A percentile compares a stretch with the other conserved stretches of the same genome.
Conservation (phyloP, 164 flowering plant genomes). For the Aristolochia fimbriata region DNA sequence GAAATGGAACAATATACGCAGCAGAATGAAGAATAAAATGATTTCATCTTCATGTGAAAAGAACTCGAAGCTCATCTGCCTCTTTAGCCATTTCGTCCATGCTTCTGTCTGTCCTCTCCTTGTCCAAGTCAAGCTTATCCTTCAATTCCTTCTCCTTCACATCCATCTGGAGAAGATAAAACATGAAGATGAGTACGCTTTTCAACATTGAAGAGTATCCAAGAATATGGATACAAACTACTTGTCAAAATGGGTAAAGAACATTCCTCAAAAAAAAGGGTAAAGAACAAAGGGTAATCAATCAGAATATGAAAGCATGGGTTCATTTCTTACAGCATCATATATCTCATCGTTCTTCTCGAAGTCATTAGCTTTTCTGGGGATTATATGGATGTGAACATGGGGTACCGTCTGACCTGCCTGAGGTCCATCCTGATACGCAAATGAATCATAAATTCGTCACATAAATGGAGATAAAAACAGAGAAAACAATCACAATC, state of each 20-base stretch:
- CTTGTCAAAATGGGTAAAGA: neutral
- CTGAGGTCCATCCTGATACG: constrained; percentile 77
- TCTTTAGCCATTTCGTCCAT: constrained; percentile 70
- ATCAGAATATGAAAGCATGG: neutral
- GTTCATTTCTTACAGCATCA: constrained; percentile 60
- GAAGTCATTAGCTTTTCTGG: constrained; percentile 70
- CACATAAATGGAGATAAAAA: no score
- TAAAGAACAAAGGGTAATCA: neutral
- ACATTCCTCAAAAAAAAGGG: no score
- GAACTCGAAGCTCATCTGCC: constrained; percentile 59
- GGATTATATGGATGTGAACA: constrained; percentile 80
- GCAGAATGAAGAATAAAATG: no score
- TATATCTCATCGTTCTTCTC: constrained; percentile 83
- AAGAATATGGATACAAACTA: no score
- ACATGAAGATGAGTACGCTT: neutral
- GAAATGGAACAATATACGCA: no score
- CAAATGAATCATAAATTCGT: neutral
- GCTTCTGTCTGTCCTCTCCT: constrained; percentile 74
- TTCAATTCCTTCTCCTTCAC: constrained; percentile 68
- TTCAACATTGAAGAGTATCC: no score
- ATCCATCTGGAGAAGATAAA: constrained; percentile 40
- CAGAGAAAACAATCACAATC: no score
- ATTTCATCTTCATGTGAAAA: constrained; percentile 11
- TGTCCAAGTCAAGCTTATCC: constrained; percentile 68
- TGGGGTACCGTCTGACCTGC: constrained; percentile 95